Evolutionary conservation across 257 asterid species (phyloP), one percentile per base, ranked within the genome.

Genomic region (Solanum gandarillasii): DNA sequence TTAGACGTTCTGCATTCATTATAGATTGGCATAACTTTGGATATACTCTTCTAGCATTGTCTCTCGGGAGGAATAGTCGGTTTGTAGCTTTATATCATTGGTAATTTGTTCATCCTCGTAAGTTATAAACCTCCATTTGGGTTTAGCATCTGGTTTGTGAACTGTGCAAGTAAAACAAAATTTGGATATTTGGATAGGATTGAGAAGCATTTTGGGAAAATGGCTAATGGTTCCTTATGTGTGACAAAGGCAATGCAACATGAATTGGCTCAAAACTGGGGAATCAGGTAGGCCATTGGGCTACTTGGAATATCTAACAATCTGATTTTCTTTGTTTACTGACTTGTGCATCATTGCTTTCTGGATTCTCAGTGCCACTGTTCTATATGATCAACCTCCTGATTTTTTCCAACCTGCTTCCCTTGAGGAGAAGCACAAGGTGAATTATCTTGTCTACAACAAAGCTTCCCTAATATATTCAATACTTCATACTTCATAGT

Each of bases 1-100:
- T 94, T 91, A 93, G 98, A 87, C 89, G 79, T 88, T 93, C 99
- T 27, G 93, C 94, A 29, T 92, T 97, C 88, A 84, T 97, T 46
- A 89, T 97, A 62, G 99, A 97, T 91, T 97, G 99, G 99, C 99
- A 97, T 91, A 97, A 97, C 89, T 97, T 97, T 88, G 98, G 98
- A 89, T 95, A 95, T 81, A 95, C 99, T 16, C 91, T 97, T 62
- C 95, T 97, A 70, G 97, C 98, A 14, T 90, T 97, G 87, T 93
- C 98, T 88, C 94, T 94, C 46, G 98, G 99, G 79, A 90, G 98
- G 90, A 92, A 91, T 84, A 97, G 98, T 91, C 89, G 83, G 86
- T 95, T 95, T 88, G 99, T 97, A n/a, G 86, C 92, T 4, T 32
- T 94, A 87, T 97, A 97, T 93, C 96, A 86, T 78, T 95, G 98